Conservation (phyloP, 208 protist species). For the Trypanosoma cruzi region DNA sequence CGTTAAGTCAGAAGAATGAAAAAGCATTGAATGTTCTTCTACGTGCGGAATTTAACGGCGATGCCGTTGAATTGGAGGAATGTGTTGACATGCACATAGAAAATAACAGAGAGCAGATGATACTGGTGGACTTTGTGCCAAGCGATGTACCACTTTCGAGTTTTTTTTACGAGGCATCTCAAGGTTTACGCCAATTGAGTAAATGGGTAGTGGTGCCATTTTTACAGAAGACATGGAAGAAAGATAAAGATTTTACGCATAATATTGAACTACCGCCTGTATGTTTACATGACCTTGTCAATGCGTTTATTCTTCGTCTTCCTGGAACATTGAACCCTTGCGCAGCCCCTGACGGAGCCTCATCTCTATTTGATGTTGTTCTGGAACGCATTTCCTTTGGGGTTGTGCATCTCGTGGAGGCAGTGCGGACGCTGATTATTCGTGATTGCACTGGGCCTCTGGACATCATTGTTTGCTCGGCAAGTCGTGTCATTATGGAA, state of each 20-base stretch:
- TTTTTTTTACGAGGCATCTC: conserved; percentile 21
- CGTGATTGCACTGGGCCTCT: conserved; percentile 66
- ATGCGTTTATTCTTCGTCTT: conserved; percentile 37
- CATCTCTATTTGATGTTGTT: conserved; percentile 36
- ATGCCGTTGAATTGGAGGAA: conserved; percentile 9
- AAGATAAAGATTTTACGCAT: background rate
- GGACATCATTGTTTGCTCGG: conserved; percentile 65
- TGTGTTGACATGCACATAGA: conserved; percentile 19
- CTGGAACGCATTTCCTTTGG: conserved; percentile 59
- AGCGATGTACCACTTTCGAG: conserved; percentile 5
- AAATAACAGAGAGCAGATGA: background rate
- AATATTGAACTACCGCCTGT: conserved; percentile 13
- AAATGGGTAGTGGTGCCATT: conserved; percentile 15
- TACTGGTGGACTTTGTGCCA: conserved; percentile 19
- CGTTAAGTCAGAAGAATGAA: conserved; percentile 39
- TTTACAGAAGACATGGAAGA: conserved; percentile 1
- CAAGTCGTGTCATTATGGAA: conserved; percentile 56
- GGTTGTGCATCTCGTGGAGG: conserved; percentile 60
- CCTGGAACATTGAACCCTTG: conserved; percentile 28
- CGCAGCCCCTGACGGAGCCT: background rate
- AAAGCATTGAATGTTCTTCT: conserved; percentile 56
- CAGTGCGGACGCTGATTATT: conserved; percentile 55
- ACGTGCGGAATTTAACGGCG: conserved; percentile 5
- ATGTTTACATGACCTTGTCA: conserved; percentile 51
- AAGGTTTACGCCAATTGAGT: background rate